Percentiles rank a stretch among this genome's conserved stretches.
phyloP scores from a whole-genome alignment of 108 stramenopile species.

The Skeletonema tropicum region DNA sequence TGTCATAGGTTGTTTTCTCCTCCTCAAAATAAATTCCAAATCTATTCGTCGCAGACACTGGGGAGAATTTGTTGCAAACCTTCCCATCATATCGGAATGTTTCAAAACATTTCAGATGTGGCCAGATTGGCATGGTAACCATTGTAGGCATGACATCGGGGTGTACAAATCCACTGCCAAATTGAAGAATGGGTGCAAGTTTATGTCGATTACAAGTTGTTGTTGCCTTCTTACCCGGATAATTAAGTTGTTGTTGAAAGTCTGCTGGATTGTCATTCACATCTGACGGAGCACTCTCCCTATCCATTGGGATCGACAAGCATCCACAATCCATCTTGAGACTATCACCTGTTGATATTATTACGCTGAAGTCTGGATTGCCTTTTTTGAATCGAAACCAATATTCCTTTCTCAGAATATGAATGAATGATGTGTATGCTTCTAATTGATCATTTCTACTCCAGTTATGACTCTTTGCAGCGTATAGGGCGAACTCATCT shows the following conservation, averaged over 20 bases:
- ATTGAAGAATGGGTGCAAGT: conserved; percentile 3
- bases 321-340: conserved; percentile 7
- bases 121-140: conserved; percentile 8
- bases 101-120: background rate
- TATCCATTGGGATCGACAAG: background rate
- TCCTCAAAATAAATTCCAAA: conserved; percentile 5
- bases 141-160: background rate
- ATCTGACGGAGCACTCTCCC: background rate
- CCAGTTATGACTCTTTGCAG: background rate
- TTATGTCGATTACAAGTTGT: background rate
- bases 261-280: background rate
- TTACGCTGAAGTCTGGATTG: conserved; percentile 3
- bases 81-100: background rate
- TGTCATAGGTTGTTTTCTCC: background rate
- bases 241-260: background rate
- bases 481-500: background rate
- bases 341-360: conserved; percentile 11
- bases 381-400: background rate
- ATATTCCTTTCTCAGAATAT: conserved; percentile 8
- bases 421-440: background rate
- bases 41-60: background rate
- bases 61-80: background rate
- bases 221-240: background rate
- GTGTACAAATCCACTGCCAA: conserved; percentile 1
- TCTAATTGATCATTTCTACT: background rate